Percentiles rank a stretch among this genome's conserved stretches.
phyloP scores from a whole-genome alignment of 164 flowering plant genomes.

The Cinnamomum chago region DNA sequence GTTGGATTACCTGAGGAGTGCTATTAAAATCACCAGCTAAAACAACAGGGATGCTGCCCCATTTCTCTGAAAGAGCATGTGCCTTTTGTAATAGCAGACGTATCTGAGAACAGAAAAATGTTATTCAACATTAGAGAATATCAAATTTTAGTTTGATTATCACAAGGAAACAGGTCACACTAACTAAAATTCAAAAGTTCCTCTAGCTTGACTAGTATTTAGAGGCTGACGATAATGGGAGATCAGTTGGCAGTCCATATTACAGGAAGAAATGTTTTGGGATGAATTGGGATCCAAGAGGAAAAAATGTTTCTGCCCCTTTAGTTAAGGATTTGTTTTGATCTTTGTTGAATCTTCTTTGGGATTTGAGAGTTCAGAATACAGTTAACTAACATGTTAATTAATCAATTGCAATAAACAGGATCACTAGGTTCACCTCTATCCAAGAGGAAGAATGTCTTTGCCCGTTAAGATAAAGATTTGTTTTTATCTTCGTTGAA shows the following conservation, averaged over 20 bases:
- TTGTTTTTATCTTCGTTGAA: no score
- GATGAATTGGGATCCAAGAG: no score
- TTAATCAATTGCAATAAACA: no score
- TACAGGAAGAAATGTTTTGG: no score
- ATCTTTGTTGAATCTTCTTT: no score
- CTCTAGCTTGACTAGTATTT: background rate
- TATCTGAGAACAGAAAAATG: slow-evolving; percentile 30
- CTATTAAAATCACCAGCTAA: slow-evolving; percentile 81
- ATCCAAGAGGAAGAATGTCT: no score
- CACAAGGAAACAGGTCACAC: background rate
- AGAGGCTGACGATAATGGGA: background rate
- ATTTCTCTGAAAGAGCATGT: slow-evolving; percentile 49
- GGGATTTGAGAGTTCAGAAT: no score
- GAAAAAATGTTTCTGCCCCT: no score
- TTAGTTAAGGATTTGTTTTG: no score
- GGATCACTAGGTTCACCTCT: no score
- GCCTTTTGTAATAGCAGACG: slow-evolving; percentile 67
- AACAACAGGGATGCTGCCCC: slow-evolving; percentile 70
- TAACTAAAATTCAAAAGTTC: background rate
- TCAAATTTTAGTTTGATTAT: background rate
- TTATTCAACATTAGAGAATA: background rate
- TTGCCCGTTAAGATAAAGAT: no score
- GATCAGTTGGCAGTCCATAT: background rate
- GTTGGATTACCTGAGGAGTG: slow-evolving; percentile 52
- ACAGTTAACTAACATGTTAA: no score